Evolutionary conservation across 768 basidiomycete species (phyloP).

Genomic region (Collybiopsis luxurians): DNA sequence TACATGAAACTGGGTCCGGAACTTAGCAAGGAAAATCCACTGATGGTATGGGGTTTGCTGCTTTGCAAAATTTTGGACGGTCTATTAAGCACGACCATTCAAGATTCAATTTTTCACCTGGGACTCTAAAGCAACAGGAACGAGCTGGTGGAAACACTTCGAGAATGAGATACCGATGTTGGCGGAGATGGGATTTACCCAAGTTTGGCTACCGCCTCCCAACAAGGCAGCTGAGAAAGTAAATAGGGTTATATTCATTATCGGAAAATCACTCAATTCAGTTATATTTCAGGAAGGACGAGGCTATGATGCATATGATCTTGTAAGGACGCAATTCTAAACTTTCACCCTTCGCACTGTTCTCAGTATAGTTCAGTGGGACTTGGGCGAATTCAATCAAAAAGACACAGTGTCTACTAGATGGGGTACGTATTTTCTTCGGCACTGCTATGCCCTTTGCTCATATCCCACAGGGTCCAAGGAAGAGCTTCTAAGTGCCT

Average conservation of each 20-base stretch:
- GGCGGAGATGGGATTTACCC: conserved; percentile 69
- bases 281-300: conserved; percentile 49
- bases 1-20: conserved; percentile 63
- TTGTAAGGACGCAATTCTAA: conserved; percentile 39
- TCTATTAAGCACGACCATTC: not conserved
- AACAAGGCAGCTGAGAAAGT: conserved; percentile 64
- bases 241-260: conserved; percentile 35
- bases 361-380: conserved; percentile 55
- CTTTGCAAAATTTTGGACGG: too few relatives aligned
- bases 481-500: conserved; percentile 71
- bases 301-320: conserved; percentile 85
- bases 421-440: conserved; percentile 64
- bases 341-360: not conserved
- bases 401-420: conserved; percentile 69
- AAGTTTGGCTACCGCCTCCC: conserved; percentile 82
- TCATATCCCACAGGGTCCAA: conserved; percentile 26
- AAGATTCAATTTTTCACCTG: conserved; percentile 87
- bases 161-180: conserved; percentile 63
- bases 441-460: too few relatives aligned
- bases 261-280: not conserved
- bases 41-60: conserved; percentile 54
- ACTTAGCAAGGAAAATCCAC: conserved; percentile 46
- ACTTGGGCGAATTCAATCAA: conserved; percentile 82
- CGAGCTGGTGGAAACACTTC: conserved; percentile 83
- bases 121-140: conserved; percentile 53